Conservation (phyloP, 129 eudicot genomes). For the Centrapalus pauciflorus region DNA sequence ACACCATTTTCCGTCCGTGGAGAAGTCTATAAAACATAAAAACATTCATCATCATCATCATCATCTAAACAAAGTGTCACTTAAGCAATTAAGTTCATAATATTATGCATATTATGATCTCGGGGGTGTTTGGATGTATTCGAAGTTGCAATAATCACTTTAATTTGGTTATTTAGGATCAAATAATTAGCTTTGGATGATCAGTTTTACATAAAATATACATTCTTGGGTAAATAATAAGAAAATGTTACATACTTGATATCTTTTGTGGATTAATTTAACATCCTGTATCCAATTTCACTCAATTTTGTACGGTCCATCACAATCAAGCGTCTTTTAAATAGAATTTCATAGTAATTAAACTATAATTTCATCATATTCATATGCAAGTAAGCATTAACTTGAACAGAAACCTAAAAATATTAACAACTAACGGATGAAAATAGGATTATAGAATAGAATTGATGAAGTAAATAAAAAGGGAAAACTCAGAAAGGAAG, state of each 20-base stretch:
- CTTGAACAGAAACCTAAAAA: not conserved
- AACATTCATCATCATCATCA: not conserved
- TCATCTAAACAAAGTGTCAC: not conserved
- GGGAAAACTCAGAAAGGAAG: not conserved
- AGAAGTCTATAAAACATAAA: constrained; percentile 43
- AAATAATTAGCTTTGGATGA: too few species aligned
- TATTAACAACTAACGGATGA: not conserved
- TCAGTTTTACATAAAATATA: too few species aligned
- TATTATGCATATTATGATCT: too few species aligned
- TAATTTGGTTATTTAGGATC: too few species aligned
- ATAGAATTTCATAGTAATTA: not conserved
- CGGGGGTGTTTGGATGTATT: too few species aligned
- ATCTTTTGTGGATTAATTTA: too few species aligned
- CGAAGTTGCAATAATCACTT: too few species aligned
- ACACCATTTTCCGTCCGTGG: constrained; percentile 91
- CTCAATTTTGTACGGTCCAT: not conserved
- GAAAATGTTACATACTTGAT: not conserved
- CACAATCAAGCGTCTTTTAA: not conserved
- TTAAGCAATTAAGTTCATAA: not conserved
- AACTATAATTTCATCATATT: not conserved
- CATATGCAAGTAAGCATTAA: not conserved
- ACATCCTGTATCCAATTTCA: too few species aligned
- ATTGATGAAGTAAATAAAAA: not conserved
- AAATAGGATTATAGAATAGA: not conserved
- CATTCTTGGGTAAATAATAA: too few species aligned